A percentile compares a stretch with the other conserved stretches of the same genome.
These are phyloP conservation scores for Arachis hypogaea DNA, from an alignment of 306 rosid species.

Conservation along the genomic window DNA sequence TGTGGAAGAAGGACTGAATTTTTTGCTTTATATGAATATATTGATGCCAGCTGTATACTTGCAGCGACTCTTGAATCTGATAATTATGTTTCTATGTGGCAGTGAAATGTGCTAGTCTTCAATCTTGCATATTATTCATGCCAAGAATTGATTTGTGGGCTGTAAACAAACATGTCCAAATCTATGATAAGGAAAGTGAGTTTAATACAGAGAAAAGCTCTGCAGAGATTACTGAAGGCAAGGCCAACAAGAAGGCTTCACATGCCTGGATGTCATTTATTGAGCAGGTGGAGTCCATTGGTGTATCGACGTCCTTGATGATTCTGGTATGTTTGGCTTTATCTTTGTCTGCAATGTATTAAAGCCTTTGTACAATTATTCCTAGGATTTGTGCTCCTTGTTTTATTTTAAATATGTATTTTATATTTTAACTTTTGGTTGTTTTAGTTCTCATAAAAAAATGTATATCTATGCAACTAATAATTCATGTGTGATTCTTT, in stretches of 20 bases:
- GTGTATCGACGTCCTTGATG: constrained; percentile 74
- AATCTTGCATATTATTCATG: constrained; percentile 75
- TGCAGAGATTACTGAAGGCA: constrained; percentile 41
- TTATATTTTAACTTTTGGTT: constrained; percentile 1
- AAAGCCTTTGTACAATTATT: constrained; percentile 9
- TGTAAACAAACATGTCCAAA: constrained; percentile 54
- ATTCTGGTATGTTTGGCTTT: constrained; percentile 64
- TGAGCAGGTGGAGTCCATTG: constrained; percentile 83
- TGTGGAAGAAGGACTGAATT: constrained; percentile 17
- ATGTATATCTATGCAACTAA: background rate
- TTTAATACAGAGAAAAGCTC: constrained; percentile 45
- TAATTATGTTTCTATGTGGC: constrained; percentile 48
- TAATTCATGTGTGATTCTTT: constrained; percentile 10
- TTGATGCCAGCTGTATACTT: constrained; percentile 25
- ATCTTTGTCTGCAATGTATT: constrained; percentile 30
- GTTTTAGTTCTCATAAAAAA: constrained; percentile 12
- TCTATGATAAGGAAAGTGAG: constrained; percentile 47
- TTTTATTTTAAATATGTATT: constrained; percentile 24
- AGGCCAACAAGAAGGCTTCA: constrained; percentile 54
- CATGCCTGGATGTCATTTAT: constrained; percentile 82
- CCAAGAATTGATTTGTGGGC: constrained; percentile 98
- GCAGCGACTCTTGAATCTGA: constrained; percentile 18
- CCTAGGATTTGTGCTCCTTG: background rate
- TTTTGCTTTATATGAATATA: constrained; percentile 11
- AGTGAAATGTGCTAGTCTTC: constrained; percentile 77